Percentiles rank a stretch among this genome's conserved stretches.
Conservation (phyloP, 257 asterid species). For the Solanum etuberosum region DNA sequence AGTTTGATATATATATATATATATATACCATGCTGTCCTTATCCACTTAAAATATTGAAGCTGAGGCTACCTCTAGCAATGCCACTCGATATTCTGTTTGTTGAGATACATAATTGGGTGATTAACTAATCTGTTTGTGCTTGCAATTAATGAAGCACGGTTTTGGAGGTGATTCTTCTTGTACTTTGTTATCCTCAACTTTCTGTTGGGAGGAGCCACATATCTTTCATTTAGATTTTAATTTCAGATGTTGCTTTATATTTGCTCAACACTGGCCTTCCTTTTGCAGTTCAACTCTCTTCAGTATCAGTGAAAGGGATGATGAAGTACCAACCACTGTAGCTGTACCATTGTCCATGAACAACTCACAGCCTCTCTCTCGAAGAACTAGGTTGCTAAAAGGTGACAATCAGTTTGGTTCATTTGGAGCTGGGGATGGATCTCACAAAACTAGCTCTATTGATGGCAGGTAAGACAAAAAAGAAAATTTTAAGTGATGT, state of each 20-base stretch:
- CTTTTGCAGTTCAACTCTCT: slow-evolving; percentile 57
- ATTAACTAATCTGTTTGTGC: neutral
- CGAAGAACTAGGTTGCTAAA: slow-evolving; percentile 85
- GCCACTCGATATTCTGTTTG: neutral
- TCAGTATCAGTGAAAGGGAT: slow-evolving; percentile 56
- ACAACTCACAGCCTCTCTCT: slow-evolving; percentile 64
- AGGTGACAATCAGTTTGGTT: slow-evolving; percentile 53
- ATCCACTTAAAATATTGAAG: neutral
- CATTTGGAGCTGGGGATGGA: slow-evolving; percentile 56
- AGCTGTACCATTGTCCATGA: slow-evolving; percentile 45
- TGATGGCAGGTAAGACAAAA: slow-evolving; percentile 69
- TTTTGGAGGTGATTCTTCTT: neutral
- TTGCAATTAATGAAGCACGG: neutral
- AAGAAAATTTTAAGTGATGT: neutral
- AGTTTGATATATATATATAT: neutral
- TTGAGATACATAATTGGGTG: neutral
- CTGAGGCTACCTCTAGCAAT: neutral
- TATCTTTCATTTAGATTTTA: neutral
- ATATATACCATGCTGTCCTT: neutral
- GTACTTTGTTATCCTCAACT: neutral
- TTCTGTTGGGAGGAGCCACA: neutral
- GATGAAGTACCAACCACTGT: slow-evolving; percentile 63
- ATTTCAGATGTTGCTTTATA: slow-evolving; percentile 1
- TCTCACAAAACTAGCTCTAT: slow-evolving; percentile 48
- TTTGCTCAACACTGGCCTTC: neutral